Base-by-base conservation (phyloP, 2,329 filamentous ascomycete genomes). In the Chaetomiaceae sp. region DNA sequence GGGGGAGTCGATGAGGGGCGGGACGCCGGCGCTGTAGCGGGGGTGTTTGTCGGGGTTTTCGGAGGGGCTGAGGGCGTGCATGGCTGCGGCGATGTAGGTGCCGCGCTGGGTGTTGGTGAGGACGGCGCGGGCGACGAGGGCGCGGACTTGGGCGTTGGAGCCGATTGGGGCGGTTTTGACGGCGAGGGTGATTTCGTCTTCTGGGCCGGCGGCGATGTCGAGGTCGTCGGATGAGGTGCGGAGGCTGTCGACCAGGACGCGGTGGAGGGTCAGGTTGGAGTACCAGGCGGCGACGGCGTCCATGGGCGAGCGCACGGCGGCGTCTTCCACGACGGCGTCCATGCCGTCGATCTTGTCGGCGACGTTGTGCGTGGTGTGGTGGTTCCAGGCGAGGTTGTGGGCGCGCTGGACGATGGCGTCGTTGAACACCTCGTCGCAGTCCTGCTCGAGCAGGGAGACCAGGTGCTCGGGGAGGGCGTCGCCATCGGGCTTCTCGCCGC, bases 211-310 rank as follows among this genome's bases (percentile, higher is more conserved):
- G 10, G 67, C 65, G 3, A 68, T 65, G 16, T 71, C 70, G 10
- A 76, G 73, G 52, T 78, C 77, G 27, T 74, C 67, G 13, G 71
- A 69, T 37, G 79, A 76, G 30, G 47, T 55, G 20, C 58, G 44
- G 14, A 95, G 74, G 31, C 79, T 83, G 14, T 74, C 73, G 12
- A 82, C 73, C 23, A 96, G 76, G 3, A 82, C 83, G 51, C 79
- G 77, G 60, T 90, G 87, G 33, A 96, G 71, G 12, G 81, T 75
- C 49, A 85, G 76, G 56, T 82, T 89, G 0, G 91, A 95, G 73
- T 85, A 93, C 91, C 91, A 96, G 2, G 91, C 89, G 6, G 91
- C 89, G 45, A 96, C 81, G 12, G 89, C 90, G 67, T 96, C 92
- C 58, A 96, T 79, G 0, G 91, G 89, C 16, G 89, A 93, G 46